phyloP scores from a whole-genome alignment of 2,329 filamentous ascomycete species.

The Aspergillus sp. region DNA sequence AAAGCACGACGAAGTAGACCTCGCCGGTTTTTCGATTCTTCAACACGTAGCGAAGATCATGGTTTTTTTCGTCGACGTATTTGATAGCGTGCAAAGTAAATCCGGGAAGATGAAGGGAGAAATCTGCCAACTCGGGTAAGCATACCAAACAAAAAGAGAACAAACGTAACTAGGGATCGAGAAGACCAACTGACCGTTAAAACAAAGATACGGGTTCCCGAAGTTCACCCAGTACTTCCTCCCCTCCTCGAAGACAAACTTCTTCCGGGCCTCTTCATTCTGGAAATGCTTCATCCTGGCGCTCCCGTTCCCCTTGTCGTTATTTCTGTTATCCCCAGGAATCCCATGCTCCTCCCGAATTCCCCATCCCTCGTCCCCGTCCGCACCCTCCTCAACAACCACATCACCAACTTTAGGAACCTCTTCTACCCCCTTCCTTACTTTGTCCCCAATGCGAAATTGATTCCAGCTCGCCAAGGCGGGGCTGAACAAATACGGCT shows the following conservation, averaged over 20 bases:
- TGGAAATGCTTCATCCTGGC: conserved; percentile 56
- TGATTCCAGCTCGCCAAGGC: conserved; percentile 72
- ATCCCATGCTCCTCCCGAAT: conserved; percentile 42
- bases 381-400: conserved; percentile 59
- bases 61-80: conserved; percentile 57
- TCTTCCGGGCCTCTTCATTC: conserved; percentile 45
- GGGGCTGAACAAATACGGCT: conserved; percentile 77
- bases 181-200: conserved; percentile 48
- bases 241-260: conserved; percentile 55
- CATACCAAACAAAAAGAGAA: background rate
- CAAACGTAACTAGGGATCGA: background rate
- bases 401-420: conserved; percentile 38
- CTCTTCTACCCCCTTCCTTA: conserved; percentile 13
- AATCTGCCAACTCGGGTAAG: conserved; percentile 16
- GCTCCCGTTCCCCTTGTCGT: conserved; percentile 24
- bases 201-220: conserved; percentile 88
- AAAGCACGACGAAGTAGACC: conserved; percentile 71
- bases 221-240: conserved; percentile 62
- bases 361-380: conserved; percentile 43
- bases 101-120: conserved; percentile 32
- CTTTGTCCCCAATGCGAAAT: conserved; percentile 55
- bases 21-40: conserved; percentile 68
- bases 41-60: conserved; percentile 83
- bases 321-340: conserved; percentile 34
- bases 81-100: conserved; percentile 29